Conservation (phyloP, 1,139 yeast genomes). For the Scheffersomyces titani region DNA sequence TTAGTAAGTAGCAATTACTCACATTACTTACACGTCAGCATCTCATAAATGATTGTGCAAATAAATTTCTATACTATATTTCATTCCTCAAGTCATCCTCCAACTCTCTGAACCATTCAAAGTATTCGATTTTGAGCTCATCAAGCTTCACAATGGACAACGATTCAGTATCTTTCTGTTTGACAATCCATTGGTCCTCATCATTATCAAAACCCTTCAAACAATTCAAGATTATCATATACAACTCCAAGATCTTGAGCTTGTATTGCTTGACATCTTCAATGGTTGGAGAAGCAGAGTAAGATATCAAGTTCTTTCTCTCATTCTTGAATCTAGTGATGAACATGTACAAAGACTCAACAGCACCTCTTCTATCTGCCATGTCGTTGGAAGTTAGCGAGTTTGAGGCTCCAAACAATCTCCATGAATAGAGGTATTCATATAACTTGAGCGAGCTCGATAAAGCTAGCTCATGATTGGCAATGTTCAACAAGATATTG, state of each 20-base stretch:
- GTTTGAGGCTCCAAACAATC: conserved; percentile 33
- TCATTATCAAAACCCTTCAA: conserved; percentile 44
- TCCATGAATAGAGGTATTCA: conserved; percentile 58
- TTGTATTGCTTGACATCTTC: conserved; percentile 35
- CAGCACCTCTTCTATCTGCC: conserved; percentile 53
- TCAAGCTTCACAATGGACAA: conserved; percentile 30
- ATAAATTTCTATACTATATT: not conserved
- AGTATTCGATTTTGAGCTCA: conserved; percentile 34
- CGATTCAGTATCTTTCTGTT: conserved; percentile 18
- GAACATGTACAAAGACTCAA: conserved; percentile 57
- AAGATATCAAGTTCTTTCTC: conserved; percentile 11
- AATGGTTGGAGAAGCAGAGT: conserved; percentile 6
- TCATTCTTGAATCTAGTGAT: conserved; percentile 41
- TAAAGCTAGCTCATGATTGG: conserved; percentile 33
- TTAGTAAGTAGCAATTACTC: no score
- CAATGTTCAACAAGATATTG: conserved; percentile 37
- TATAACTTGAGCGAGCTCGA: conserved; percentile 47
- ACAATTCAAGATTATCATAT: conserved; percentile 50
- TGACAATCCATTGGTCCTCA: conserved; percentile 60
- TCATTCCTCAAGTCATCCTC: conserved; percentile 22
- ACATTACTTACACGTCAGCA: no score
- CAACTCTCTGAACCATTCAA: conserved; percentile 36
- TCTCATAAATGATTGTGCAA: not conserved
- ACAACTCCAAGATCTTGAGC: conserved; percentile 42
- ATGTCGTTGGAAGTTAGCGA: conserved; percentile 19